These are phyloP conservation scores for Pleoardoris graminearum DNA, from an alignment of 2,329 filamentous ascomycete genomes.

Conservation along the genomic window DNA sequence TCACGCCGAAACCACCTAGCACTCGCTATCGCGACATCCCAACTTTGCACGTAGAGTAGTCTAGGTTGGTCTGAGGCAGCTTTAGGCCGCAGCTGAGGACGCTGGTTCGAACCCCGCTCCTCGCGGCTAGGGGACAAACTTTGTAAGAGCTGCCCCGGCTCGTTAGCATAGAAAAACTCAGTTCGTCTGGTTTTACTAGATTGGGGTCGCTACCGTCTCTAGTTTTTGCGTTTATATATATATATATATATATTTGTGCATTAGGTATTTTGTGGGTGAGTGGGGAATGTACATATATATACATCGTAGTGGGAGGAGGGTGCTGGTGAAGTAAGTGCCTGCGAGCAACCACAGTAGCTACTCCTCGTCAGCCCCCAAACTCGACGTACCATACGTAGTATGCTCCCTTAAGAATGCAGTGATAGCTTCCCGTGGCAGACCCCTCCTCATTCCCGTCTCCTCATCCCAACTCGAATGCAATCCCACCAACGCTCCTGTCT, in stretches of 20 bases:
- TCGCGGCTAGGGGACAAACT: not conserved
- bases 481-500: slow-evolving; percentile 51
- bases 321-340: no score
- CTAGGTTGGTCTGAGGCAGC: no score
- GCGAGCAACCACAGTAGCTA: not conserved
- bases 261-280: not conserved
- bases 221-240: no score
- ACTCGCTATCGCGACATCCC: no score
- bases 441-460: slow-evolving; percentile 55
- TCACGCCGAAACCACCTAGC: no score
- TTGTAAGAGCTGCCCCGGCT: not conserved
- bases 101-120: no score
- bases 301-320: no score
- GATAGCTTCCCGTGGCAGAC: slow-evolving; percentile 53
- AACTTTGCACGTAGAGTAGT: no score
- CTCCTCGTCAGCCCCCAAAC: not conserved
- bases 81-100: no score
- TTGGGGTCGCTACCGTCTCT: not conserved
- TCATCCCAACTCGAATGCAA: slow-evolving; percentile 61
- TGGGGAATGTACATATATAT: no score
- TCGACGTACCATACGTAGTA: not conserved
- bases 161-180: not conserved
- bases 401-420: slow-evolving; percentile 41
- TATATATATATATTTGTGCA: no score
- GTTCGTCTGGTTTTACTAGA: not conserved